Conservation (phyloP, 73 alveolate genomes). For the Paramecium octaurelia region DNA sequence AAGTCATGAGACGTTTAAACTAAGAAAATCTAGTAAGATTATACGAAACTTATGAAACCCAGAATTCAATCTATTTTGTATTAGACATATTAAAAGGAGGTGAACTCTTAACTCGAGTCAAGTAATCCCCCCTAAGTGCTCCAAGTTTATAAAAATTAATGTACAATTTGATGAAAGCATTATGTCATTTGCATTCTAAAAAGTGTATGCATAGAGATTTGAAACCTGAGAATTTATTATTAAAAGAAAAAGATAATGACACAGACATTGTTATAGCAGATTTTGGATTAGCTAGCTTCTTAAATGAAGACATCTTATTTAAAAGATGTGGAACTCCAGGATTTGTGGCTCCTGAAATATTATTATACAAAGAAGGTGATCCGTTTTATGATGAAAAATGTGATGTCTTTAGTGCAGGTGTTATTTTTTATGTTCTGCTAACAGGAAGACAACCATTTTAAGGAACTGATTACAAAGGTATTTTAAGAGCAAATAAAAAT, state of each 20-base stretch:
- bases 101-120: conserved; percentile 45
- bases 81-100: conserved; percentile 60
- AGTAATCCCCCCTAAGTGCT: neutral
- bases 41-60: conserved; percentile 55
- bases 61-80: conserved; percentile 57
- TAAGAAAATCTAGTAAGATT: conserved; percentile 44
- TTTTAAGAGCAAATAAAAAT: conserved; percentile 57
- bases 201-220: conserved; percentile 61
- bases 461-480: conserved; percentile 58
- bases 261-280: conserved; percentile 58
- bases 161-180: conserved; percentile 52
- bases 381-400: conserved; percentile 64
- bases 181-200: conserved; percentile 49
- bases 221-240: conserved; percentile 58
- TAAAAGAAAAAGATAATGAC: conserved; percentile 48
- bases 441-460: conserved; percentile 57
- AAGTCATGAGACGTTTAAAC: conserved; percentile 60
- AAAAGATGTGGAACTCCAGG: conserved; percentile 68
- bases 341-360: conserved; percentile 64
- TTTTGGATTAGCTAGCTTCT: conserved; percentile 59
- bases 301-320: conserved; percentile 50
- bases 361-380: conserved; percentile 60
- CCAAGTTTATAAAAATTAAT: conserved; percentile 12
- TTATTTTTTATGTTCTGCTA: conserved; percentile 44
- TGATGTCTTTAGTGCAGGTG: conserved; percentile 63